Percentiles rank a stretch among this genome's conserved stretches.
Conservation (phyloP, 768 basidiomycete genomes). For the Naganishia vaughanmartiniae region DNA sequence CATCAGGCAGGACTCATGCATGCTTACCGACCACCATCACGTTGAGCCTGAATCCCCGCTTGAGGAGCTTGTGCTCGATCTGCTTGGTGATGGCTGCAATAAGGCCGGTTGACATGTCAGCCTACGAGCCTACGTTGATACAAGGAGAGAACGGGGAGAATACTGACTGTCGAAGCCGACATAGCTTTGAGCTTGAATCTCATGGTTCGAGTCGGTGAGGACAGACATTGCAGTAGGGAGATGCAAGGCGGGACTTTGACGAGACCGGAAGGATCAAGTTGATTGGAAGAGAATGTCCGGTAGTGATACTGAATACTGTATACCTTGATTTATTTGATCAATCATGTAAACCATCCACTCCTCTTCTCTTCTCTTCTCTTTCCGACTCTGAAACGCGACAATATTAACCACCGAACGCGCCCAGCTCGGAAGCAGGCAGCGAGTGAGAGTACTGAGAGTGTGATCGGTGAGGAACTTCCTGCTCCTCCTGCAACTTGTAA, state of each 20-base stretch:
- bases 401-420: no score
- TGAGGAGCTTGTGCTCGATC: slow-evolving; percentile 98
- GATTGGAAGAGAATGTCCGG: not conserved
- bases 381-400: slow-evolving; percentile 10
- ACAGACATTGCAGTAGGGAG: slow-evolving; percentile 6
- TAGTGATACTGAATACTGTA: not conserved
- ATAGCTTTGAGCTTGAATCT: slow-evolving; percentile 77
- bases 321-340: not conserved
- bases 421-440: not conserved
- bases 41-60: slow-evolving; percentile 99
- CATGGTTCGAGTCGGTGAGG: slow-evolving; percentile 11
- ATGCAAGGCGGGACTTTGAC: not conserved
- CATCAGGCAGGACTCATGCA: not conserved
- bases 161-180: slow-evolving; percentile 83
- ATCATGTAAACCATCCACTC: not conserved
- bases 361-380: not conserved
- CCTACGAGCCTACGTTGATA: not conserved
- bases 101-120: not conserved
- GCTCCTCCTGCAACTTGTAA: no score
- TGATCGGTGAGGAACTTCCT: no score
- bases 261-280: not conserved
- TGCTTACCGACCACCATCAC: slow-evolving; percentile 85
- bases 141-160: not conserved
- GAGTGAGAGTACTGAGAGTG: no score
- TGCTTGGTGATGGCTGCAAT: slow-evolving; percentile 77